Evolutionary conservation across 495 filamentous ascomycete species (phyloP).

Genomic region (Astrocystis sublimbata): DNA sequence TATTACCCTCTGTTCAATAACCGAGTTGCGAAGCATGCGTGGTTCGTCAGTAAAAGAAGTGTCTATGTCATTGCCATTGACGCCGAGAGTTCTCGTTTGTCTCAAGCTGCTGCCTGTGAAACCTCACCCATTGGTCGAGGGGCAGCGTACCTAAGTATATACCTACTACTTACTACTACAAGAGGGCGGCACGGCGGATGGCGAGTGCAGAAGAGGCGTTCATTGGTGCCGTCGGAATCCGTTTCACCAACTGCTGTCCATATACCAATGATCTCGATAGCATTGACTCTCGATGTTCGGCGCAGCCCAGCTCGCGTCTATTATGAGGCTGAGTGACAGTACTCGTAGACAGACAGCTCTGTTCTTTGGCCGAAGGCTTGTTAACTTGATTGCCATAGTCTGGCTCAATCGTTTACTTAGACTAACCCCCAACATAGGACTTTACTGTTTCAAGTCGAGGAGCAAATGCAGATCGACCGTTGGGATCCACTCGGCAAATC

Average conservation of each 20-base stretch:
- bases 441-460: conserved; percentile 1
- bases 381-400: no score
- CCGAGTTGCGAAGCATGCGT: neutral
- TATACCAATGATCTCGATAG: neutral
- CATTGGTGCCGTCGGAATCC: neutral
- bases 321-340: conserved; percentile 3
- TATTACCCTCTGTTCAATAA: no score
- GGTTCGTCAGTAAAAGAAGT: neutral
- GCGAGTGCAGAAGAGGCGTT: neutral
- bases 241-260: neutral
- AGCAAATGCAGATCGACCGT: conserved; percentile 7
- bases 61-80: neutral
- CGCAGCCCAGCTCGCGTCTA: neutral
- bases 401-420: no score
- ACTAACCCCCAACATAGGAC: neutral
- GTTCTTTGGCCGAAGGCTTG: no score
- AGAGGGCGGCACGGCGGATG: no score
- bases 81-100: conserved; percentile 3
- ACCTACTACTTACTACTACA: no score
- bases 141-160: neutral
- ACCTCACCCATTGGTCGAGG: neutral
- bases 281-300: neutral
- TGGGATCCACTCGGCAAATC: neutral
- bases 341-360: no score
- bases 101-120: conserved; percentile 9